Evolutionary conservation across 2,329 filamentous ascomycete species (phyloP).

Genomic region (Clarireedia homoeocarpa): DNA sequence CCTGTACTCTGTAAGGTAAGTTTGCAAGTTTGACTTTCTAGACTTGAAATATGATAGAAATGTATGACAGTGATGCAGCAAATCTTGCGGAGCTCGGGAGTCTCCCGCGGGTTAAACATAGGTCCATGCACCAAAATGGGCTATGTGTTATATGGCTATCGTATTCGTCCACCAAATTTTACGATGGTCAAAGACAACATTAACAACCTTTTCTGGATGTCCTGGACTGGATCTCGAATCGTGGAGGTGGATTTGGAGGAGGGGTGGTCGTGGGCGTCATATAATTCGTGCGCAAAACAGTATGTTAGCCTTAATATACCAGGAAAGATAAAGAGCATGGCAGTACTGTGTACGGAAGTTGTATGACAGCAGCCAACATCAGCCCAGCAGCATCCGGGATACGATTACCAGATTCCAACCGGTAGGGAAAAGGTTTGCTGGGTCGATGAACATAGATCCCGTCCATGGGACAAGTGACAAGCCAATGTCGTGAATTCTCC

Average conservation of each 20-base stretch:
- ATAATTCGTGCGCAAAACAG: no score
- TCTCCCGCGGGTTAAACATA: neutral
- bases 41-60: neutral
- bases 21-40: neutral
- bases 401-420: neutral
- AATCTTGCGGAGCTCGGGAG: neutral
- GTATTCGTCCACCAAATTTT: neutral
- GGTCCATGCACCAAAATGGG: neutral
- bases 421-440: neutral
- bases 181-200: neutral
- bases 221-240: no score
- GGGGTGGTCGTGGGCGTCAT: no score
- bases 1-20: neutral
- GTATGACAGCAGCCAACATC: no score
- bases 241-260: no score
- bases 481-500: neutral
- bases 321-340: no score
- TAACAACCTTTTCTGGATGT: no score
- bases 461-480: neutral
- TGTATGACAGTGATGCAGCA: neutral
- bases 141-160: neutral
- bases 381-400: neutral
- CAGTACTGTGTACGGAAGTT: no score
- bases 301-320: no score
- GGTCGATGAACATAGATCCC: neutral